Percentiles rank a stretch among this genome's conserved stretches.
Conservation (phyloP, 2,329 filamentous ascomycete genomes). For the Podosphaera aphanis region DNA sequence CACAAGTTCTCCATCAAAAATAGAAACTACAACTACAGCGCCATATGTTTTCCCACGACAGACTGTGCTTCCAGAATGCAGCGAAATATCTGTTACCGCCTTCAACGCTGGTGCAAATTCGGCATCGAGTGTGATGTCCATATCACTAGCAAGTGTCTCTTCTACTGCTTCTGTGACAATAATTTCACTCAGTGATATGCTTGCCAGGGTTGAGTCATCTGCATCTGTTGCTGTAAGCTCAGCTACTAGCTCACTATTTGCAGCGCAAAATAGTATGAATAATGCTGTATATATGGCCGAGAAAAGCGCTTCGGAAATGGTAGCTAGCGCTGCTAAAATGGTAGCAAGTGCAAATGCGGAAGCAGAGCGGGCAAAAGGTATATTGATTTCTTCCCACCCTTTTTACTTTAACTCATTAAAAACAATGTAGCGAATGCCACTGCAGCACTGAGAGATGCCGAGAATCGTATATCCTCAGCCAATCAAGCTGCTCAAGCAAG, state of each 20-base stretch:
- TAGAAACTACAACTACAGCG: background rate
- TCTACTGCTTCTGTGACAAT: slow-evolving; percentile 2
- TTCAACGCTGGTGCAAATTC: slow-evolving; percentile 1
- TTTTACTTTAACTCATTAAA: background rate
- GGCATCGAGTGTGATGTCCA: background rate
- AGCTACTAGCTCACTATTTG: slow-evolving; percentile 1
- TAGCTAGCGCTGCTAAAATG: slow-evolving; percentile 1
- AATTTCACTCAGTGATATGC: background rate
- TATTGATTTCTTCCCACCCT: background rate
- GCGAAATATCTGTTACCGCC: background rate
- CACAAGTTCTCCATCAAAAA: background rate
- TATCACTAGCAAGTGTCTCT: slow-evolving; percentile 2
- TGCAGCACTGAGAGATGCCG: slow-evolving; percentile 4
- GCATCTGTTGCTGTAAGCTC: slow-evolving; percentile 1
- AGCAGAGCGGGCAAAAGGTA: slow-evolving; percentile 4
- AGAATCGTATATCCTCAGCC: slow-evolving; percentile 3
- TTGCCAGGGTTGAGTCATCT: background rate
- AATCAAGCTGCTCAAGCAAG: slow-evolving; percentile 3
- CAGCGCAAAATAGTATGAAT: slow-evolving; percentile 1
- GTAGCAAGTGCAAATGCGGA: slow-evolving; percentile 3
- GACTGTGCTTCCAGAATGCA: background rate
- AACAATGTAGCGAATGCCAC: slow-evolving; percentile 4
- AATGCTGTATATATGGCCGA: slow-evolving; percentile 3
- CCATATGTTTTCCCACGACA: background rate
- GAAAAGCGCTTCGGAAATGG: slow-evolving; percentile 2